Evolutionary conservation across 371 early-diverging fungal species (phyloP).

Genomic region (Mucor plumbeus): DNA sequence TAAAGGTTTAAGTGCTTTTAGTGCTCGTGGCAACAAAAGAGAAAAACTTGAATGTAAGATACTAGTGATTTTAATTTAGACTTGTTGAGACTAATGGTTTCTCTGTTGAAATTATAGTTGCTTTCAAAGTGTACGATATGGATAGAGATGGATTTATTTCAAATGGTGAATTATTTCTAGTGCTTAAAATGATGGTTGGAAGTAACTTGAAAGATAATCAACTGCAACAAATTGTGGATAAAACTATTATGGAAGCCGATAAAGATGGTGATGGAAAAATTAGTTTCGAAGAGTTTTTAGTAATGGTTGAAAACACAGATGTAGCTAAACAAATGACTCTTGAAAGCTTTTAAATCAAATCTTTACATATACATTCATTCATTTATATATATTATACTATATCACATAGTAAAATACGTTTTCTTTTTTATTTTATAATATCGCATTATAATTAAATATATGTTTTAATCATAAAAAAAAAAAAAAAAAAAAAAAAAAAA

Average conservation of each 20-base stretch:
- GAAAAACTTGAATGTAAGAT: constrained; percentile 89
- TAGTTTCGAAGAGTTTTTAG: constrained; percentile 93
- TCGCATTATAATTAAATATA: not conserved
- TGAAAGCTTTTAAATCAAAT: constrained; percentile 63
- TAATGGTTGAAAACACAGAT: constrained; percentile 92
- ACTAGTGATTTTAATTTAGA: not conserved
- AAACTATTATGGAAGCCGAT: constrained; percentile 98
- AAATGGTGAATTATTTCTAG: constrained; percentile 96
- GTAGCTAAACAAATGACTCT: constrained; percentile 95
- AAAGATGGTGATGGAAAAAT: constrained; percentile 93
- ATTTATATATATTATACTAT: not conserved
- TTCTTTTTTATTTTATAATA: no score
- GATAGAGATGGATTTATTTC: constrained; percentile 97
- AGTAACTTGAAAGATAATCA: constrained; percentile 93
- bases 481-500: no score
- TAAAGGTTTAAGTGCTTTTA: constrained; percentile 90
- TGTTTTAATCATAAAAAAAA: not conserved
- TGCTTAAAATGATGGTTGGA: constrained; percentile 98
- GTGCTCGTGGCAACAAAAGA: constrained; percentile 88
- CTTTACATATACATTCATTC: not conserved
- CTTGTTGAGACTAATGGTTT: not conserved
- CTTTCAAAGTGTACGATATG: constrained; percentile 99
- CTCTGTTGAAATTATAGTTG: constrained; percentile 61
- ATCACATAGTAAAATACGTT: not conserved
- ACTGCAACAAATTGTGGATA: constrained; percentile 99